Conservation (phyloP, 2,329 filamentous ascomycete genomes). For the Rutstroemia sp. region DNA sequence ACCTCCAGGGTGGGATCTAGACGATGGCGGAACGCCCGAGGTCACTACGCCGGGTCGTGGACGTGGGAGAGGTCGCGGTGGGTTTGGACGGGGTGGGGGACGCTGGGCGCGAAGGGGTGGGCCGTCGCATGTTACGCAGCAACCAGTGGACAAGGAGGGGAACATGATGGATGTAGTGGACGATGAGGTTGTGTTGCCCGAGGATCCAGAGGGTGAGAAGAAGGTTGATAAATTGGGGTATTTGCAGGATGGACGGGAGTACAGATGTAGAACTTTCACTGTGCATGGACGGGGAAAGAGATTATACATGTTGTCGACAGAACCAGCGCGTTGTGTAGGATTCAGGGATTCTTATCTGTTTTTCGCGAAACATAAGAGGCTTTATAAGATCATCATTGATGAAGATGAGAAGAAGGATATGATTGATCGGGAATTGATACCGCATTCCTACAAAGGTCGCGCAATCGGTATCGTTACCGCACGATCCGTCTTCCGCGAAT, state of each 20-base stretch:
- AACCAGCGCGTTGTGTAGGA: conserved; percentile 91
- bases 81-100: conserved; percentile 45
- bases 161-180: conserved; percentile 84
- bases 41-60: conserved; percentile 38
- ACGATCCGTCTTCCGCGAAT: conserved; percentile 93
- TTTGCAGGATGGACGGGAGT: conserved; percentile 77
- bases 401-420: conserved; percentile 96
- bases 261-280: conserved; percentile 91
- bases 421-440: conserved; percentile 91
- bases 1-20: conserved; percentile 67
- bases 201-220: conserved; percentile 79
- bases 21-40: conserved; percentile 41
- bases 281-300: conserved; percentile 75
- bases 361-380: conserved; percentile 93
- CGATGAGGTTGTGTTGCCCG: conserved; percentile 84
- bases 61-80: conserved; percentile 58
- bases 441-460: conserved; percentile 96
- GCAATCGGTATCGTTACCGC: conserved; percentile 96
- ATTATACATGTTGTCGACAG: conserved; percentile 97
- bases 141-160: conserved; percentile 88
- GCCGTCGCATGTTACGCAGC: conserved; percentile 69
- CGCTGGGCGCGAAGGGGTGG: conserved; percentile 62
- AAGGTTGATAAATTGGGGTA: conserved; percentile 90
- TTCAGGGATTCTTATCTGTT: conserved; percentile 98
- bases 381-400: conserved; percentile 97